phyloP scores from a whole-genome alignment of 768 basidiomycete genomes.

The Hygrocybe punicea region DNA sequence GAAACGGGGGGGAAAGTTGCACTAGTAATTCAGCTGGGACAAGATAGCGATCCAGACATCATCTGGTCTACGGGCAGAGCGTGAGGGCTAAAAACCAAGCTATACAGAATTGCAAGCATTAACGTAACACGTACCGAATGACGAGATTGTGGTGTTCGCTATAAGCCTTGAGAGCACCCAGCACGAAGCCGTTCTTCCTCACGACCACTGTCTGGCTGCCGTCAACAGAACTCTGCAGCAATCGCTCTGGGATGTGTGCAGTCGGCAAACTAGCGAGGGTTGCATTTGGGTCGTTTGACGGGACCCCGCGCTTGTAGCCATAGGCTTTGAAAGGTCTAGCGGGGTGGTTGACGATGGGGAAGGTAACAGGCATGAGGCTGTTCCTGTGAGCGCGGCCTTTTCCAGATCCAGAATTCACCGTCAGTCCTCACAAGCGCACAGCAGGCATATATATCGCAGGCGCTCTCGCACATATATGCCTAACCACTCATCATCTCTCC shows the following conservation, averaged over 20 bases:
- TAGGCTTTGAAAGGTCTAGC: background rate
- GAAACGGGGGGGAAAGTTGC: background rate
- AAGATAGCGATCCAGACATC: conserved; percentile 49
- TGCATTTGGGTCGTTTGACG: background rate
- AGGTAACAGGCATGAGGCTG: background rate
- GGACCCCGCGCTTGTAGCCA: background rate
- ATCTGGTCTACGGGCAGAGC: conserved; percentile 33
- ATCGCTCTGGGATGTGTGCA: background rate
- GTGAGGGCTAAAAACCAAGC: background rate
- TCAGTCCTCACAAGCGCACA: too few species aligned
- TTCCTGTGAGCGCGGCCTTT: too few species aligned
- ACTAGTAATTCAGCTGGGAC: conserved; percentile 40
- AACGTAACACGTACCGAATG: conserved; percentile 33
- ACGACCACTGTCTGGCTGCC: background rate
- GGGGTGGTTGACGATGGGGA: background rate
- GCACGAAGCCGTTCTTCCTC: conserved; percentile 33
- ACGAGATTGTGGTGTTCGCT: conserved; percentile 38
- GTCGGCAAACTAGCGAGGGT: background rate
- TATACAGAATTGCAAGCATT: background rate
- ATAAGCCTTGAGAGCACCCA: conserved; percentile 33
- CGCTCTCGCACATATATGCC: too few species aligned
- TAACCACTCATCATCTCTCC: too few species aligned
- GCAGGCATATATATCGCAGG: too few species aligned
- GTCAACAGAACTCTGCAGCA: background rate
- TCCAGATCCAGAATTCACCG: too few species aligned